phyloP scores from a whole-genome alignment of 495 filamentous ascomycete genomes.

The Extremus antarcticus region DNA sequence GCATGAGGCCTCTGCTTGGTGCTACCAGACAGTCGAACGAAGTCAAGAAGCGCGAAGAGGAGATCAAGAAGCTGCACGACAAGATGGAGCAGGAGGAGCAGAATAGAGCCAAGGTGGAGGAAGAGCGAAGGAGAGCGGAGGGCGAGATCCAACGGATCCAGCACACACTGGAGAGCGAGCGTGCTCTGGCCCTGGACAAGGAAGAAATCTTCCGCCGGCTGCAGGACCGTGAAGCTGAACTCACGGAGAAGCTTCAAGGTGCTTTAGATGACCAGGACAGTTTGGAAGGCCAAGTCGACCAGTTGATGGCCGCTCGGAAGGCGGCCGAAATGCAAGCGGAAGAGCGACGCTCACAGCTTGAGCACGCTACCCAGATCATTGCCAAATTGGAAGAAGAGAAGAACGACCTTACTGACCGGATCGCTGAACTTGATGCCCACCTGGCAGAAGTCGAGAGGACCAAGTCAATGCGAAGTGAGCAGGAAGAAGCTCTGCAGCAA shows the following conservation, averaged over 20 bases:
- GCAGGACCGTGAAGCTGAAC: slow-evolving; percentile 77
- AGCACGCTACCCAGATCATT: slow-evolving; percentile 85
- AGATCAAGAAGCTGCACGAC: slow-evolving; percentile 72
- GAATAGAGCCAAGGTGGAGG: slow-evolving; percentile 73
- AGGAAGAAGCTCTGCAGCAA: slow-evolving; percentile 61
- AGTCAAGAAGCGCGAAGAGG: slow-evolving; percentile 87
- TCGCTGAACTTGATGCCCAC: slow-evolving; percentile 55
- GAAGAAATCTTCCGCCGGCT: slow-evolving; percentile 96
- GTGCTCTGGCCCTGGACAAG: slow-evolving; percentile 88
- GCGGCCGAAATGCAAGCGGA: slow-evolving; percentile 77
- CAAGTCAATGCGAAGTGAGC: slow-evolving; percentile 56
- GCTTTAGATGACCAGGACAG: slow-evolving; percentile 93
- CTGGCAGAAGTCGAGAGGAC: slow-evolving; percentile 54
- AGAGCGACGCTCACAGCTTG: slow-evolving; percentile 65
- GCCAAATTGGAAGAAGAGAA: slow-evolving; percentile 75
- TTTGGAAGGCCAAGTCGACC: slow-evolving; percentile 86
- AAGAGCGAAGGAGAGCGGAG: slow-evolving; percentile 80
- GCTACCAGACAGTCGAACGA: slow-evolving; percentile 82
- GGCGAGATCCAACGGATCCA: slow-evolving; percentile 79
- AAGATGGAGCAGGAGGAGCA: slow-evolving; percentile 58
- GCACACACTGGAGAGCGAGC: slow-evolving; percentile 87
- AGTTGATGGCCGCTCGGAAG: slow-evolving; percentile 79
- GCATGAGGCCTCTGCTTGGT: slow-evolving; percentile 89
- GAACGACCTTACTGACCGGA: slow-evolving; percentile 52
- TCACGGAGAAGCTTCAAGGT: slow-evolving; percentile 81